phyloP scores from a whole-genome alignment of 2,329 filamentous ascomycete species.

The Monosporascus cannonballus region DNA sequence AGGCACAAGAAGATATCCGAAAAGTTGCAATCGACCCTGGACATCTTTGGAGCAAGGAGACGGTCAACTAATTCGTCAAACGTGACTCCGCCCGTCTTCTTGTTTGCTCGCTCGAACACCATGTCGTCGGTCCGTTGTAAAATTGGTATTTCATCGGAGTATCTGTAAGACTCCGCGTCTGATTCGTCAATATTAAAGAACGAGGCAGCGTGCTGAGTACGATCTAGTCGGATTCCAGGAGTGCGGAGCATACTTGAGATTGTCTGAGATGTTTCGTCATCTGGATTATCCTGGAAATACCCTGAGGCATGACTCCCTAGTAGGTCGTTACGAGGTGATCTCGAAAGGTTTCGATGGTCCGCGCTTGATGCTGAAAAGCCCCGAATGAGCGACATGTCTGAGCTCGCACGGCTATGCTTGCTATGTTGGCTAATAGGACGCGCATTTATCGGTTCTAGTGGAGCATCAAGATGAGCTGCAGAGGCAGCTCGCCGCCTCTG shows the following conservation, averaged over 20 bases:
- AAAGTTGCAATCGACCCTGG: conserved; percentile 85
- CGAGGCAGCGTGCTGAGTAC: conserved; percentile 38
- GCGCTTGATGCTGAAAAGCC: conserved; percentile 43
- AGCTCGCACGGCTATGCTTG: conserved; percentile 65
- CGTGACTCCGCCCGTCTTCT: conserved; percentile 47
- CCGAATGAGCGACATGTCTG: conserved; percentile 58
- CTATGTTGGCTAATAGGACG: conserved; percentile 55
- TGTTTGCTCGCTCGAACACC: conserved; percentile 47
- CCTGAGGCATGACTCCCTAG: conserved; percentile 24
- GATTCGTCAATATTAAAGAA: conserved; percentile 67
- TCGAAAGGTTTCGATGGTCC: conserved; percentile 34
- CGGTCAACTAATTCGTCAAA: conserved; percentile 78
- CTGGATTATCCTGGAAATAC: conserved; percentile 34
- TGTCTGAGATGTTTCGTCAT: conserved; percentile 39
- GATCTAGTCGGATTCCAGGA: conserved; percentile 47
- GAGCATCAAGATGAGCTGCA: conserved; percentile 54
- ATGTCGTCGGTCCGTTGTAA: conserved; percentile 61
- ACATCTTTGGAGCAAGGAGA: conserved; percentile 75
- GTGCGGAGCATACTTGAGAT: conserved; percentile 44
- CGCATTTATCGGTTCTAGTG: conserved; percentile 39
- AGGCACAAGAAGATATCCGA: conserved; percentile 82
- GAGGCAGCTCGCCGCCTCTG: conserved; percentile 54
- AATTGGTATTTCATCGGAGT: conserved; percentile 62
- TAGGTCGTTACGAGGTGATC: conserved; percentile 44
- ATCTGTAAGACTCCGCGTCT: conserved; percentile 58